Conservation (phyloP, 202 grass and related monocot species). For the Carex arenaria region DNA sequence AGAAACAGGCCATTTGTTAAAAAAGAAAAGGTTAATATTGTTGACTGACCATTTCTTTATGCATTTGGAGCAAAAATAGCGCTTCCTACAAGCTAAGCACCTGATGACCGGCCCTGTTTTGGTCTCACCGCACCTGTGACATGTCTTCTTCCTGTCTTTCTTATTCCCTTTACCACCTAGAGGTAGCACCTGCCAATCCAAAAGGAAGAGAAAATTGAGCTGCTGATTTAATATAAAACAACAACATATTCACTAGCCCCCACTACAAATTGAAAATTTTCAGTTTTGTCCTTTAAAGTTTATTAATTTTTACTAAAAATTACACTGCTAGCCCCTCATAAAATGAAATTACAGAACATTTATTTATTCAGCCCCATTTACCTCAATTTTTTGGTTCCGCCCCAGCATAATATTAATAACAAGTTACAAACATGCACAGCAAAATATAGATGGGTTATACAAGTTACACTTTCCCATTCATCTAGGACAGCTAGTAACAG, state of each 20-base stretch:
- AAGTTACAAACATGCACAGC: neutral
- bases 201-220: neutral
- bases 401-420: neutral
- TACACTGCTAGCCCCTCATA: too few relatives aligned
- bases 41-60: constrained; percentile 63
- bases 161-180: constrained; percentile 45
- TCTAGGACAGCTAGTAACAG: neutral
- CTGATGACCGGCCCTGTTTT: constrained; percentile 47
- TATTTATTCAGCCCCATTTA: too few relatives aligned
- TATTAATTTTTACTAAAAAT: too few relatives aligned
- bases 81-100: constrained; percentile 59
- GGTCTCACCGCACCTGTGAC: constrained; percentile 61
- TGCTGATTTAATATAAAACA: neutral
- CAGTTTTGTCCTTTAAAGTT: too few relatives aligned
- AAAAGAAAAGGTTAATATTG: constrained; percentile 14
- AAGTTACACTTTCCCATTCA: neutral
- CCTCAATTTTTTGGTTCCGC: neutral
- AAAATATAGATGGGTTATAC: neutral
- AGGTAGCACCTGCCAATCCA: constrained; percentile 43
- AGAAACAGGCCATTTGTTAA: neutral
- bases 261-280: too few relatives aligned
- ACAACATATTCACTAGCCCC: neutral
- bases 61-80: constrained; percentile 77
- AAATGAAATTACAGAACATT: too few relatives aligned
- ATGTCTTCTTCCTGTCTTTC: constrained; percentile 41